phyloP scores from a whole-genome alignment of 257 asterid genomes.

The Craterostigma plantagineum region DNA sequence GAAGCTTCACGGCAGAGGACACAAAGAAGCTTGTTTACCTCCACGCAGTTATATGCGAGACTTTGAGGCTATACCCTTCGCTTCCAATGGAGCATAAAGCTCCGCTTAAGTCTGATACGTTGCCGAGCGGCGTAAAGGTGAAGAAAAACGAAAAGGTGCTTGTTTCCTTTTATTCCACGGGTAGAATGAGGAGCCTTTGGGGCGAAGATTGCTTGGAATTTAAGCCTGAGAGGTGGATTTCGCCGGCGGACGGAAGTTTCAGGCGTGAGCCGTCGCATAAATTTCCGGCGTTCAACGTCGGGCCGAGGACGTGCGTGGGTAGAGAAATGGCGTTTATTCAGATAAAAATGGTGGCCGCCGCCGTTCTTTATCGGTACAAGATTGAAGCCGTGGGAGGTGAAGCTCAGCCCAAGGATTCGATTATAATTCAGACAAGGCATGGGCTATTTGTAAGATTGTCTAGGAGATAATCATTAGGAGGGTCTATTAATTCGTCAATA shows the following conservation, averaged over 20 bases:
- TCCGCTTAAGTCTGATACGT: not conserved
- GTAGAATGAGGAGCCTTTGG: conserved; percentile 25
- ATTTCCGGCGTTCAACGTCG: conserved; percentile 25
- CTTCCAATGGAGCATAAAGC: conserved; percentile 16
- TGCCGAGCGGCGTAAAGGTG: no score
- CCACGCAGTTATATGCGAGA: conserved; percentile 23
- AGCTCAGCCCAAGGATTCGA: no score
- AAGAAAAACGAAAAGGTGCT: conserved; percentile 6
- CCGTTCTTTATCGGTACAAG: no score
- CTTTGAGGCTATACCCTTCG: conserved; percentile 22
- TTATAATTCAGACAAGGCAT: no score
- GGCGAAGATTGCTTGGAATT: conserved; percentile 25
- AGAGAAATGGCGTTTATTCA: conserved; percentile 25
- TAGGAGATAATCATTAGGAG: no score
- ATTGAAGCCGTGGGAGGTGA: no score
- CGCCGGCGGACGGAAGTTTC: conserved; percentile 1
- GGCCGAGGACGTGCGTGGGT: conserved; percentile 24
- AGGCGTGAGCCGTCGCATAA: conserved; percentile 21
- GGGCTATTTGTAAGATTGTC: no score
- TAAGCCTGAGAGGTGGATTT: conserved; percentile 26
- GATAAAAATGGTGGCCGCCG: no score
- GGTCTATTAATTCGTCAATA: no score
- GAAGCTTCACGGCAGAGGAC: conserved; percentile 9
- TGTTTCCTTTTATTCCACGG: conserved; percentile 14
- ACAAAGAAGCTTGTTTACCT: conserved; percentile 17